Evolutionary conservation across 805 yeast species (phyloP).

Genomic region (Kodamaea jinghongensis): DNA sequence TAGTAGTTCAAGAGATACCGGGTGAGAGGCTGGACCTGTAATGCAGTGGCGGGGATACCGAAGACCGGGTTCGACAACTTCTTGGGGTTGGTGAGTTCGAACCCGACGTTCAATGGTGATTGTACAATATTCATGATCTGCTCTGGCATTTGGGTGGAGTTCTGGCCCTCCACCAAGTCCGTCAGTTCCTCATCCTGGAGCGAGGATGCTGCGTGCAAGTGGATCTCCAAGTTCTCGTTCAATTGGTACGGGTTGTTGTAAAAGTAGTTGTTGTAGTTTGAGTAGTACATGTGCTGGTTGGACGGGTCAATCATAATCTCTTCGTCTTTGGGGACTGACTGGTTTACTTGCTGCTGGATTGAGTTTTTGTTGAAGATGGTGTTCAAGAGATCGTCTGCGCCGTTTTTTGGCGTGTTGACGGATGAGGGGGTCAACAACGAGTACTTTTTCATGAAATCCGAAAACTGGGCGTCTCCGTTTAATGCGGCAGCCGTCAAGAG

Average conservation of each 20-base stretch:
- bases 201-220: conserved; percentile 37
- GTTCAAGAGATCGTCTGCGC: conserved; percentile 48
- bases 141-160: conserved; percentile 48
- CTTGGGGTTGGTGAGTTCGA: conserved; percentile 35
- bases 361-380: conserved; percentile 50
- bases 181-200: conserved; percentile 27
- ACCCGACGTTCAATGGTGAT: conserved; percentile 38
- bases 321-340: conserved; percentile 7
- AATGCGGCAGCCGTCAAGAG: conserved; percentile 70
- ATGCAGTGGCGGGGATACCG: conserved; percentile 56
- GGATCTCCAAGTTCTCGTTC: conserved; percentile 40
- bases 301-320: conserved; percentile 27
- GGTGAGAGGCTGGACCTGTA: conserved; percentile 66
- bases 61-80: conserved; percentile 17
- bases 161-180: conserved; percentile 28
- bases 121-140: conserved; percentile 51
- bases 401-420: conserved; percentile 15
- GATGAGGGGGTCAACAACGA: conserved; percentile 11
- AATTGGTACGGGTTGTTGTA: conserved; percentile 39
- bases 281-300: conserved; percentile 36
- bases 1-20: conserved; percentile 71
- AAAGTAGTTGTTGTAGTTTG: conserved; percentile 37
- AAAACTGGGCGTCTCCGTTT: conserved; percentile 56
- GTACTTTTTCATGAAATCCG: conserved; percentile 46
- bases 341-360: neutral